A percentile compares a stretch with the other conserved stretches of the same genome.
Evolutionary conservation across 805 yeast species (phyloP).

Genomic region (Ogataea parapolymorpha): DNA sequence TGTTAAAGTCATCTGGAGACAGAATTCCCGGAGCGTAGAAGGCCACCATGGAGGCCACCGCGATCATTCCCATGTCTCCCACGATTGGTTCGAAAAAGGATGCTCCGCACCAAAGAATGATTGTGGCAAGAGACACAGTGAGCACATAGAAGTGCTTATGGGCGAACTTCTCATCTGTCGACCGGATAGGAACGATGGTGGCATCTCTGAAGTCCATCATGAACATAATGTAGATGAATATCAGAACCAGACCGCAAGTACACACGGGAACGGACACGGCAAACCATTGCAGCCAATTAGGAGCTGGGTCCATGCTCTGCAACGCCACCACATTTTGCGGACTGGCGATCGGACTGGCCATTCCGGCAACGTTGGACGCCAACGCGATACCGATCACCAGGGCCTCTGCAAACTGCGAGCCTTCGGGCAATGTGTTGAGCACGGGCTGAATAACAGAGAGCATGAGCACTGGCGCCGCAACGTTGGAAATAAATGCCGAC

Average conservation of each 20-base stretch:
- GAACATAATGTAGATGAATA: slow-evolving; percentile 70
- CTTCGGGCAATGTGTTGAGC: slow-evolving; percentile 75
- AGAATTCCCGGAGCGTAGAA: slow-evolving; percentile 89
- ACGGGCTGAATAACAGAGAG: slow-evolving; percentile 89
- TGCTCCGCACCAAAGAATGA: slow-evolving; percentile 85
- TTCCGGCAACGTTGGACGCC: slow-evolving; percentile 92
- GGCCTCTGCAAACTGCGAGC: slow-evolving; percentile 75
- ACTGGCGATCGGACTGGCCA: slow-evolving; percentile 96
- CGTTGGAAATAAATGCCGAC: slow-evolving; percentile 95
- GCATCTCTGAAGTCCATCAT: slow-evolving; percentile 50
- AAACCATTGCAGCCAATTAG: slow-evolving; percentile 93
- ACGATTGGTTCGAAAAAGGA: slow-evolving; percentile 66
- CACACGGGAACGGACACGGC: slow-evolving; percentile 81
- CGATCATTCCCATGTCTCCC: slow-evolving; percentile 97
- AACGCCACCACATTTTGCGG: slow-evolving; percentile 94
- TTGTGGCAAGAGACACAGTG: slow-evolving; percentile 65
- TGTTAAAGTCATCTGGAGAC: slow-evolving; percentile 88
- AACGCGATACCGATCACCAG: slow-evolving; percentile 87
- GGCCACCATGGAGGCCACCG: slow-evolving; percentile 84
- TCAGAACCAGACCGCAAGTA: slow-evolving; percentile 53
- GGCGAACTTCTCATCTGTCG: slow-evolving; percentile 64
- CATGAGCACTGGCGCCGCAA: slow-evolving; percentile 94
- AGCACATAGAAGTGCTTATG: slow-evolving; percentile 73
- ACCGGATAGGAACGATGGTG: slow-evolving; percentile 57
- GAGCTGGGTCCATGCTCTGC: slow-evolving; percentile 79